These are phyloP conservation scores for Aureobasidium sp. DNA, from an alignment of 2,329 filamentous ascomycete species.

Conservation along the genomic window DNA sequence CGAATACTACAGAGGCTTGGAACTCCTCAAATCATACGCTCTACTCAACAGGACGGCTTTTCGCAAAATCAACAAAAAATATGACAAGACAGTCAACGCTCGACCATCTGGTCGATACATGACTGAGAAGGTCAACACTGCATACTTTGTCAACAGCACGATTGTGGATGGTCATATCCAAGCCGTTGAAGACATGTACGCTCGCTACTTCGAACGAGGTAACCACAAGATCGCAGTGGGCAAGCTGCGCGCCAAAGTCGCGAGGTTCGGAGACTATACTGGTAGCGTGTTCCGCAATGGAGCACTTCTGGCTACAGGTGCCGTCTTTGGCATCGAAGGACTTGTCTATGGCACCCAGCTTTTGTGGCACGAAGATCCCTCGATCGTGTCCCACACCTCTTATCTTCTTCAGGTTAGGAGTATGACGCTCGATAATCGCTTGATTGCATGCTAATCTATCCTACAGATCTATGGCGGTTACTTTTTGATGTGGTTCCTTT, in stretches of 20 bases:
- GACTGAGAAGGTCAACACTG: slow-evolving; percentile 81
- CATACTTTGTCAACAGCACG: slow-evolving; percentile 88
- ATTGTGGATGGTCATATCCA: slow-evolving; percentile 73
- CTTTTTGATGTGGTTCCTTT: slow-evolving; percentile 73
- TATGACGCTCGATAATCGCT: background rate
- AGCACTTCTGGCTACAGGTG: slow-evolving; percentile 35
- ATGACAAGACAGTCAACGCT: slow-evolving; percentile 82
- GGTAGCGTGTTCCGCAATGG: slow-evolving; percentile 55
- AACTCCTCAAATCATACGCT: slow-evolving; percentile 86
- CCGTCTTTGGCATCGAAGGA: slow-evolving; percentile 39
- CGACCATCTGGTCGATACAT: slow-evolving; percentile 74
- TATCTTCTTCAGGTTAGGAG: slow-evolving; percentile 54
- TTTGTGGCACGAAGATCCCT: slow-evolving; percentile 23
- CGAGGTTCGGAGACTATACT: slow-evolving; percentile 53
- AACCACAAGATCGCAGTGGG: slow-evolving; percentile 87
- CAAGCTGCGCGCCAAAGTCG: slow-evolving; percentile 69
- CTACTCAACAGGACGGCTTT: slow-evolving; percentile 88
- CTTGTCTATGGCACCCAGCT: slow-evolving; percentile 34
- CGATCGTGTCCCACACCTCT: slow-evolving; percentile 30
- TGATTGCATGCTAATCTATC: slow-evolving; percentile 22
- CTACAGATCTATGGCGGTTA: slow-evolving; percentile 84
- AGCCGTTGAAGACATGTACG: slow-evolving; percentile 82
- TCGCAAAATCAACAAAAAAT: slow-evolving; percentile 97
- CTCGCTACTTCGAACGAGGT: slow-evolving; percentile 86
- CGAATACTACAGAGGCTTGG: slow-evolving; percentile 87